These are phyloP conservation scores for Filobasidium uniguttulatum DNA, from an alignment of 1,284 basidiomycete genomes.

Conservation along the genomic window DNA sequence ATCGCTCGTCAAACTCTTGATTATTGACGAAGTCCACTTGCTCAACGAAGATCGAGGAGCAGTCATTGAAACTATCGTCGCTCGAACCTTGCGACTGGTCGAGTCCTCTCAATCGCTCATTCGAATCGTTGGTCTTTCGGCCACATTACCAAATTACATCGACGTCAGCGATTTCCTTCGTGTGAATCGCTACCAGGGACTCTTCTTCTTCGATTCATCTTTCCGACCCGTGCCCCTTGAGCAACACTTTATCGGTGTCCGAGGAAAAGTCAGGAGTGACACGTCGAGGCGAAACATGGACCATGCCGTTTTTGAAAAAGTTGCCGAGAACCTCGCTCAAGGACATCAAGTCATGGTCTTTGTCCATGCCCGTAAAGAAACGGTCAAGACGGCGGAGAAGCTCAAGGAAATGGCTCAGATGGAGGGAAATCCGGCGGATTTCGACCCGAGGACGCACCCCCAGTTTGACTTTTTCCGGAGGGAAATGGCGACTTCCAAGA, in stretches of 20 bases:
- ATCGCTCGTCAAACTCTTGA: slow-evolving; percentile 81
- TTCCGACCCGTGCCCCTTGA: slow-evolving; percentile 95
- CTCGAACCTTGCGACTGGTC: slow-evolving; percentile 83
- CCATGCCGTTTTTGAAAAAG: slow-evolving; percentile 78
- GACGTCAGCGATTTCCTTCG: slow-evolving; percentile 96
- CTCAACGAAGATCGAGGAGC: slow-evolving; percentile 96
- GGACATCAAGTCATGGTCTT: slow-evolving; percentile 99
- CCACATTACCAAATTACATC: slow-evolving; percentile 92
- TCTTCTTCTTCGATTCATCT: slow-evolving; percentile 97
- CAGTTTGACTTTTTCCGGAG: slow-evolving; percentile 61
- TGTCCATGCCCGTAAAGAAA: slow-evolving; percentile 96
- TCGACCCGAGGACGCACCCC: slow-evolving; percentile 66
- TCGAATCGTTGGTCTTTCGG: slow-evolving; percentile 95
- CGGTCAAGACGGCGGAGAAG: slow-evolving; percentile 80
- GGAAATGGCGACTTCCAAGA: slow-evolving; percentile 61
- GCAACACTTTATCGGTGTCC: slow-evolving; percentile 92
- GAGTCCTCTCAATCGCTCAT: slow-evolving; percentile 95
- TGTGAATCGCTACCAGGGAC: slow-evolving; percentile 75
- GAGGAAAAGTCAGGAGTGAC: slow-evolving; percentile 70
- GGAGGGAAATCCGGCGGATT: slow-evolving; percentile 62
- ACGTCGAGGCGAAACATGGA: slow-evolving; percentile 79
- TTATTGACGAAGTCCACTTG: slow-evolving; percentile 96
- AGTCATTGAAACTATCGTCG: slow-evolving; percentile 97
- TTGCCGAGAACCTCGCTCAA: slow-evolving; percentile 62
- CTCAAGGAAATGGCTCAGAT: slow-evolving; percentile 65